These are phyloP conservation scores for Penicillium frequentans DNA, from an alignment of 2,329 filamentous ascomycete species.

Conservation along the genomic window DNA sequence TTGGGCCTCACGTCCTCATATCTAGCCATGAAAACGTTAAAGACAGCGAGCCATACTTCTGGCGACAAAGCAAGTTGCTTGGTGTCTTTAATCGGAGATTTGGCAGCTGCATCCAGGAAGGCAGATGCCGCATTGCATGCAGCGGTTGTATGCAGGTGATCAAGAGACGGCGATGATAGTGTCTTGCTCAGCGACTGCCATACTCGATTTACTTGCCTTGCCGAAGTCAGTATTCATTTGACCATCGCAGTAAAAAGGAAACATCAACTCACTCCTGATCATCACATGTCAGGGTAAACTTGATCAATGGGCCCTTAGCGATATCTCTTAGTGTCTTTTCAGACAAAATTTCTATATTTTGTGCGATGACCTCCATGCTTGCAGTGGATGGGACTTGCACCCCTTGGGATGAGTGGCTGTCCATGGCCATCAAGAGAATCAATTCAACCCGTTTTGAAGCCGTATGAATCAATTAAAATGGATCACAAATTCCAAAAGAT, in stretches of 20 bases:
- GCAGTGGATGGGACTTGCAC: constrained; percentile 10
- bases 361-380: constrained; percentile 34
- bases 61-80: constrained; percentile 34
- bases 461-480: background rate
- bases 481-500: constrained; percentile 5
- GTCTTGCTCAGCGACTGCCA: constrained; percentile 45
- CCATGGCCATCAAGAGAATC: constrained; percentile 19
- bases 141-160: constrained; percentile 41
- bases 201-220: constrained; percentile 34
- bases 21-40: constrained; percentile 40
- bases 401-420: constrained; percentile 15
- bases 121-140: constrained; percentile 47
- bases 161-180: constrained; percentile 38
- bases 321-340: constrained; percentile 35
- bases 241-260: background rate
- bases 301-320: constrained; percentile 36
- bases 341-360: constrained; percentile 36
- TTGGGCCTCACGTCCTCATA: constrained; percentile 47
- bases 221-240: constrained; percentile 2
- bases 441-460: constrained; percentile 9
- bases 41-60: constrained; percentile 41
- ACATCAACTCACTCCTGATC: constrained; percentile 31
- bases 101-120: constrained; percentile 41
- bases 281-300: constrained; percentile 32
- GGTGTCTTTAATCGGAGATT: constrained; percentile 32